A percentile compares a stretch with the other conserved stretches of the same genome.
Conservation (phyloP, 768 basidiomycete genomes). For the Lentinula edodes region DNA sequence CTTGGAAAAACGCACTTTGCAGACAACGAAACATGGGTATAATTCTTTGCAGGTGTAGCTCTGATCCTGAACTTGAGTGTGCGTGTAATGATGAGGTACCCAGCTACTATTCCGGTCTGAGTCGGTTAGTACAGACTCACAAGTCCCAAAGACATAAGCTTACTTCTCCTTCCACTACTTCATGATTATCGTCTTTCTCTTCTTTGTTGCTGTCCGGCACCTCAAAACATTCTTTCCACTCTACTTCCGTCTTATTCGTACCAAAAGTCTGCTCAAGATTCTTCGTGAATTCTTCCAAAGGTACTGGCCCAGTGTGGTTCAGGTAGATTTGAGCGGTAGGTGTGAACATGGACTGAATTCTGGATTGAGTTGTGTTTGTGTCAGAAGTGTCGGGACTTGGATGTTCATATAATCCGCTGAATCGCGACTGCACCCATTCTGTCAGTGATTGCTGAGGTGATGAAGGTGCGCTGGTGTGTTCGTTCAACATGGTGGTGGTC, state of each 20-base stretch:
- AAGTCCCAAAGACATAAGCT: background rate
- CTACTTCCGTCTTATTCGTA: conserved; percentile 16
- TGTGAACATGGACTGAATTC: conserved; percentile 27
- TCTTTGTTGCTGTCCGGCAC: conserved; percentile 5
- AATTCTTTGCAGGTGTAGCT: conserved; percentile 28
- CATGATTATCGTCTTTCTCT: background rate
- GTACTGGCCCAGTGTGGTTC: conserved; percentile 21
- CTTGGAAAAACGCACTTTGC: conserved; percentile 27
- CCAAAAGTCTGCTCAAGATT: conserved; percentile 17
- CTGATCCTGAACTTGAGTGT: conserved; percentile 35
- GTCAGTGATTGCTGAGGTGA: conserved; percentile 1
- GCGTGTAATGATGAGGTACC: conserved; percentile 32
- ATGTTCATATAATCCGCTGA: conserved; percentile 22
- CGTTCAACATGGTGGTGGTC: background rate
- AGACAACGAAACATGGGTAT: conserved; percentile 29
- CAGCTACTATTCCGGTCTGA: conserved; percentile 33
- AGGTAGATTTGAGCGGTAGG: conserved; percentile 24
- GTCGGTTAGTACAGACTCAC: background rate
- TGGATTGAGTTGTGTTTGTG: background rate
- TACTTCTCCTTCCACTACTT: background rate
- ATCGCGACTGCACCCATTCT: conserved; percentile 23
- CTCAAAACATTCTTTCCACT: conserved; percentile 31
- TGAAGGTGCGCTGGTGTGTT: background rate
- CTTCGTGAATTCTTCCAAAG: conserved; percentile 22
- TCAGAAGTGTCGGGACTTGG: background rate